Base-by-base conservation (phyloP, 1,284 basidiomycete genomes). In the Cutaneotrichosporon sp. region DNA sequence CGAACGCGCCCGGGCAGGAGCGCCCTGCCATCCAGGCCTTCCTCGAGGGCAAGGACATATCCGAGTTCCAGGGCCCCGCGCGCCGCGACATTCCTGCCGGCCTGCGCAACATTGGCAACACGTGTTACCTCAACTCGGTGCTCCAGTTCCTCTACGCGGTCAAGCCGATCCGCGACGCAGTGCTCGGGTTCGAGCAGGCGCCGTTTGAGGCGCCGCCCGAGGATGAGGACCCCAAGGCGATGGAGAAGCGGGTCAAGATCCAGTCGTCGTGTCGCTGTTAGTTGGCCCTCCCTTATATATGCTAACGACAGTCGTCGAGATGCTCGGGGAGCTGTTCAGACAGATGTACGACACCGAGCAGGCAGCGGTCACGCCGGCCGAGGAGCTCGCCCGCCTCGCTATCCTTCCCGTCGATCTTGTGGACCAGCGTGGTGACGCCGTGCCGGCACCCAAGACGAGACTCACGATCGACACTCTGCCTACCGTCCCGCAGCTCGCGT, bases 61-160 rank as follows among this genome's bases (percentile, higher is more conserved):
- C 66, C 5, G 60, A 67, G 53, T 60, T 67, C 34, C 66, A 67
- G n/a, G 64, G 63, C 8, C 72, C 73, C 1, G 63, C 63, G 0
- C 62, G 74, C 0, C 68, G 69, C 14, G 76, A 78, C 29, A 69
- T 79, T n/a, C 79, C 79, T 2, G 74, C 76, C 38, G 79, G 79
- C 14, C 56, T 80, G 56, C 69, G 76, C 34, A 80, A 80, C 60
- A 80, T 80, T 31, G 79, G 78, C 42, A 79, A 80, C 60, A 79
- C 77, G 27, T 79, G 75, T 51, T 79, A 79, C 46, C 69, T 79
- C 38, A 79, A 79, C 62, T 79, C 78, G 9, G 73, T 79, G 10
- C 66, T 79, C 46, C 38, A 80, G 64, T 80, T 78, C 56, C 64
- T 80, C 14, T 78, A 79, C 54, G 69, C 77, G 2, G 70, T 80